These are phyloP conservation scores for Exophiala sp. DNA, from an alignment of 2,329 filamentous ascomycete genomes.

Conservation along the genomic window DNA sequence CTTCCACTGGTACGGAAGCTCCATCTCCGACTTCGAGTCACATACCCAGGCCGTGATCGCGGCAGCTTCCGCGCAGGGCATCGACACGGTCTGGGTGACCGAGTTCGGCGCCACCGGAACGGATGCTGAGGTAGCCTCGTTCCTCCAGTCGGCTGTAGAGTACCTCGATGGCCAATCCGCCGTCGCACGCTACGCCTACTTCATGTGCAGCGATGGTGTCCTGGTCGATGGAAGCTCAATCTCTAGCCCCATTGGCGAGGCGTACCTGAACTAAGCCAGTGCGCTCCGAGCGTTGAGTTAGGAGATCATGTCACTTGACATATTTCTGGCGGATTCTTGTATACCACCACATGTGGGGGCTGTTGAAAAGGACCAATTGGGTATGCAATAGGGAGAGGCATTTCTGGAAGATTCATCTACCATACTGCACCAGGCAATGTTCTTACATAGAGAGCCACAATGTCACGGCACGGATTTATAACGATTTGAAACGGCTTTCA, in stretches of 20 bases:
- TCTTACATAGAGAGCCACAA: neutral
- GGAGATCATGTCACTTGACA: too few species aligned
- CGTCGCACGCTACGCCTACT: constrained; percentile 45
- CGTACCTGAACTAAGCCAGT: constrained; percentile 1
- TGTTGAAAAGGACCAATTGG: too few species aligned
- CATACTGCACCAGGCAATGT: too few species aligned
- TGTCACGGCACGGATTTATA: neutral
- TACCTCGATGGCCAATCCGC: constrained; percentile 39
- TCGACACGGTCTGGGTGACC: constrained; percentile 45
- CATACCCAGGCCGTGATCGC: constrained; percentile 37
- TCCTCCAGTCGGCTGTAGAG: constrained; percentile 37
- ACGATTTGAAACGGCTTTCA: neutral
- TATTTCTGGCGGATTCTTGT: too few species aligned
- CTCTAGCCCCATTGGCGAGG: constrained; percentile 11
- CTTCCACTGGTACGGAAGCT: constrained; percentile 44
- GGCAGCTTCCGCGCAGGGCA: constrained; percentile 33
- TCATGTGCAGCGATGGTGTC: constrained; percentile 33
- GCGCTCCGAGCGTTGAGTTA: too few species aligned
- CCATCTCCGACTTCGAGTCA: constrained; percentile 36
- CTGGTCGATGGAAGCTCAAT: constrained; percentile 30
- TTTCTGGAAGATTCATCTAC: too few species aligned
- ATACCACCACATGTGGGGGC: too few species aligned
- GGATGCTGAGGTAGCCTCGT: constrained; percentile 28
- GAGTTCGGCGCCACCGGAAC: constrained; percentile 39
- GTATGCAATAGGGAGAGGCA: too few species aligned